Evolutionary conservation across 306 rosid genomes (phyloP).

Genomic region (Gastrolobium villosum): DNA sequence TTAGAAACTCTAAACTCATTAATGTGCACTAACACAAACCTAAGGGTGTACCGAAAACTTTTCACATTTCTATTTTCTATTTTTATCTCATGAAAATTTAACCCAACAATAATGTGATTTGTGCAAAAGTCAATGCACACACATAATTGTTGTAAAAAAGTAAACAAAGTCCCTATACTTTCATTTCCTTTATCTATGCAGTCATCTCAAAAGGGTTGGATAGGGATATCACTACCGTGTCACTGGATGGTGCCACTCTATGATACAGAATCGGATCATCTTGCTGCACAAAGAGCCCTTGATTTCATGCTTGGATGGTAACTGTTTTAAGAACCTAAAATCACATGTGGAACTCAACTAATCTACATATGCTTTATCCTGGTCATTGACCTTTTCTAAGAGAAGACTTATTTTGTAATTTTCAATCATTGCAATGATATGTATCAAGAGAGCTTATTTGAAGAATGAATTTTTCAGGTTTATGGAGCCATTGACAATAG

Average conservation of each 20-base stretch:
- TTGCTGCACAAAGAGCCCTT: conserved; percentile 55
- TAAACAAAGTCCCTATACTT: no score
- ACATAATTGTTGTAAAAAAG: no score
- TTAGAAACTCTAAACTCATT: no score
- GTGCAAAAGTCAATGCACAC: no score
- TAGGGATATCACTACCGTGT: conserved; percentile 54
- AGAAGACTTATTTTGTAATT: not conserved
- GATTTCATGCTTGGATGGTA: conserved; percentile 61
- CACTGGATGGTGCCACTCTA: conserved; percentile 59
- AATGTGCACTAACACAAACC: no score
- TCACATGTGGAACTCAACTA: not conserved
- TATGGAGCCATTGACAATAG: conserved; percentile 44
- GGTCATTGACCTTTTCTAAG: not conserved
- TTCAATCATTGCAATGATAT: not conserved
- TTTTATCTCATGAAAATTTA: no score
- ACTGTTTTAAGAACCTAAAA: not conserved
- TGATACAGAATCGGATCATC: conserved; percentile 26
- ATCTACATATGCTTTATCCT: not conserved
- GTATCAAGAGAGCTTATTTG: not conserved
- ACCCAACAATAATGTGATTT: no score
- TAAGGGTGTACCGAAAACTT: no score
- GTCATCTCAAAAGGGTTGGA: conserved; percentile 58
- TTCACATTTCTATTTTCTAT: no score
- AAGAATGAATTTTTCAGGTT: conserved; percentile 15
- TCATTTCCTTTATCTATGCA: conserved; percentile 17